Evolutionary conservation across 495 filamentous ascomycete species (phyloP).

Genomic region (Aspergillus ostianus): DNA sequence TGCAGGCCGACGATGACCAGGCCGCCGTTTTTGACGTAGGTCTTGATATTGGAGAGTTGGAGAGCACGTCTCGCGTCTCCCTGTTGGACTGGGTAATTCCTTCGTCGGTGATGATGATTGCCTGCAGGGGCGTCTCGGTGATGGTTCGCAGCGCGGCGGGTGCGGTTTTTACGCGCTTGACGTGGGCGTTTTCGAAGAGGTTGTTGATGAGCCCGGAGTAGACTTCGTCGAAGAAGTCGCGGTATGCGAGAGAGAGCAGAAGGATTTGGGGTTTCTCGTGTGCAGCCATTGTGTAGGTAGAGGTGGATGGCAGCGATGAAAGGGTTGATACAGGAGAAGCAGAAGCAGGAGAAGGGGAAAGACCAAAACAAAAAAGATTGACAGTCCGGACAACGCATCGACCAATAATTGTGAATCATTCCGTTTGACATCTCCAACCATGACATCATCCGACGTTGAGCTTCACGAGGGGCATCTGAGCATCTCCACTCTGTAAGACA

Average conservation of each 20-base stretch:
- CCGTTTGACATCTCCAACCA: too few species aligned
- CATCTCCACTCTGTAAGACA: too few species aligned
- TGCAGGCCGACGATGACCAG: neutral
- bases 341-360: too few species aligned
- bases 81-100: constrained; percentile 8
- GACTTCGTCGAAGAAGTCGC: constrained; percentile 14
- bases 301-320: too few species aligned
- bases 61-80: constrained; percentile 11
- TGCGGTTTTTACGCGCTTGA: constrained; percentile 20
- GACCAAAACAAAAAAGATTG: too few species aligned
- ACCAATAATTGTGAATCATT: too few species aligned
- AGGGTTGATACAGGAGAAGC: too few species aligned
- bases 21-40: constrained; percentile 18
- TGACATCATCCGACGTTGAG: too few species aligned
- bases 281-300: constrained; percentile 14
- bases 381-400: too few species aligned
- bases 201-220: constrained; percentile 17
- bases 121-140: constrained; percentile 10
- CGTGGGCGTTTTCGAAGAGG: constrained; percentile 3
- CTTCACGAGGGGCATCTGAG: too few species aligned
- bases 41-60: constrained; percentile 13
- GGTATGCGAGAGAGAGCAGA: constrained; percentile 20
- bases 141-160: constrained; percentile 9
- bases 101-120: constrained; percentile 23
- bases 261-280: constrained; percentile 17